Base-by-base conservation (phyloP, 2,329 filamentous ascomycete species). In the Penicillium sp. region DNA sequence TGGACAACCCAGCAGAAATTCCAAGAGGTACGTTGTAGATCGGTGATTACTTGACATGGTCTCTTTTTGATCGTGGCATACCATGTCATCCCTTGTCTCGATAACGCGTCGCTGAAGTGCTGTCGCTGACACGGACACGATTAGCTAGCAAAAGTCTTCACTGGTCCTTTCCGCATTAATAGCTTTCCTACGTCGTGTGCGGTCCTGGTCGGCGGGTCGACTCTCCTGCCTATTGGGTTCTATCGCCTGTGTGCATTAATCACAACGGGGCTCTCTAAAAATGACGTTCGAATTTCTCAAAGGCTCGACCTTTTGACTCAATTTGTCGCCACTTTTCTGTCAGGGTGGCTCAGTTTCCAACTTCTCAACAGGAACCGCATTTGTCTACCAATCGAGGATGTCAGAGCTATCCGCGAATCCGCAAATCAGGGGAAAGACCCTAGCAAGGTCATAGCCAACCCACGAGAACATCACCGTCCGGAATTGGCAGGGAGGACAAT, bases 401-500 rank as follows among this genome's bases (percentile, higher is more conserved):
- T 33, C 29, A 41, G 45, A 40, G 41, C 47, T 11, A 54, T 41
- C 34, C 41, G 28, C 14, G 35, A 49, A 41, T 47, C 40, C 12
- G 41, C 41, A 33, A 30, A 29, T 18, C 42, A 52, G 34, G 45
- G n/a, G 16, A 14, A 46, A 36, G 49, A 49, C 28, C 42, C 30
- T 37, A 40, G 8, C 34, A 42, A 39, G 27, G 22, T 44, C 19
- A 46, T 44, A 27, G 46, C 22, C 49, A 41, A 47, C 22, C 16
- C 49, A 12, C 46, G 49, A 12, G 51, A 53, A 33, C 59, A 49
- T 45, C 53, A 43, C 14, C 60, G 54, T n/a, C 65, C 65, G 34
- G 61, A 64, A 19, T 66, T 78, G 53, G 87, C 84, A 10, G 89
- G 89, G 37, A 82, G 84, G 59, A 92, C 89, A 1, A 78, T 95